These are phyloP conservation scores for Clathrus columnatus DNA, from an alignment of 768 basidiomycete species.

Conservation along the genomic window DNA sequence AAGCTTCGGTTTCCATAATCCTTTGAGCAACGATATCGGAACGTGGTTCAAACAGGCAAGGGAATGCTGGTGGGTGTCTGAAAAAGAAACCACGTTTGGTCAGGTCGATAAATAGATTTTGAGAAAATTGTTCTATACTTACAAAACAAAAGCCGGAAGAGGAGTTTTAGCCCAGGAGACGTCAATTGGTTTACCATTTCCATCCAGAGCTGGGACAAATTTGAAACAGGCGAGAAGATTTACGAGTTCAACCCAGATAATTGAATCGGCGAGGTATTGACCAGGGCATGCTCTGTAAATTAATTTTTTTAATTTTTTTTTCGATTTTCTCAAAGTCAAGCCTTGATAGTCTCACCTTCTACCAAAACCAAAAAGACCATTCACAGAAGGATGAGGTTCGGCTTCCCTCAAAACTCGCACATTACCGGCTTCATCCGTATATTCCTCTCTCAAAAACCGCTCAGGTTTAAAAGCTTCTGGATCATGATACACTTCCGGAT, in stretches of 20 bases:
- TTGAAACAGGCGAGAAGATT: not conserved
- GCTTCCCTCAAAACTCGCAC: not conserved
- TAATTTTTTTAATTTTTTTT: not conserved
- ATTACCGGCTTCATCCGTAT: not conserved
- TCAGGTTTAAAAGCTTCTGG: constrained; percentile 12
- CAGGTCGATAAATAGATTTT: not conserved
- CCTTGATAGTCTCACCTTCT: not conserved
- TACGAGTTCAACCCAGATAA: not conserved
- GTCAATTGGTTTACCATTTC: not conserved
- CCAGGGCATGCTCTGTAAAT: not conserved
- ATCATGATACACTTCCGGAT: constrained; percentile 7
- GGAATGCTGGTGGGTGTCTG: not conserved
- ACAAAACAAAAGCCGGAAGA: not conserved
- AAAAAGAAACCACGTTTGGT: not conserved
- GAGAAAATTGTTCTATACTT: not conserved
- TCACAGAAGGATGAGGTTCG: not conserved
- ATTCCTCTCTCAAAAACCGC: constrained; percentile 9
- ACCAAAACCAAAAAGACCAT: not conserved
- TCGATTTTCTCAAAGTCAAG: not conserved
- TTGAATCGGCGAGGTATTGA: not conserved
- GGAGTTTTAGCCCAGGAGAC: not conserved
- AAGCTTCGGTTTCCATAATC: not conserved
- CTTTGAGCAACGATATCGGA: not conserved
- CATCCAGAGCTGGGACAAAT: not conserved
- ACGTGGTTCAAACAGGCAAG: not conserved